Evolutionary conservation across 495 filamentous ascomycete genomes (phyloP).

Genomic region (Neurospora sp.): DNA sequence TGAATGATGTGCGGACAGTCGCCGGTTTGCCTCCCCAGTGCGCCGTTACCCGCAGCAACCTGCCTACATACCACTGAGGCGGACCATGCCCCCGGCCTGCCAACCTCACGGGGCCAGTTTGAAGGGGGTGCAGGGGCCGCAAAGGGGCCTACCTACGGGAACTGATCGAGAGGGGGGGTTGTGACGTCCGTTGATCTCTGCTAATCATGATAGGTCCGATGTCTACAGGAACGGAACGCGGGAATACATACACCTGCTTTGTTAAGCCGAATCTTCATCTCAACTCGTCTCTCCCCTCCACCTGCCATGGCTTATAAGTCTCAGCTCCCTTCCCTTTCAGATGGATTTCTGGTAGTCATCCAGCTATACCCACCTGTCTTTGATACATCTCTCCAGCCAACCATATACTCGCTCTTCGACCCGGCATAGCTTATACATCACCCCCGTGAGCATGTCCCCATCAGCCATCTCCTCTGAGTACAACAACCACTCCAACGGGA

Average conservation of each 20-base stretch:
- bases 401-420: background rate
- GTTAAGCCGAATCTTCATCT: slow-evolving; percentile 14
- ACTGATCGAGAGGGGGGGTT: background rate
- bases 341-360: background rate
- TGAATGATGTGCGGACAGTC: background rate
- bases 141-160: background rate
- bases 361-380: background rate
- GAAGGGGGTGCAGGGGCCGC: background rate
- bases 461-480: slow-evolving; percentile 53
- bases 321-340: background rate
- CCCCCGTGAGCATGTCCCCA: slow-evolving; percentile 52
- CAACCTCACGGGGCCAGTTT: background rate
- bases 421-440: background rate
- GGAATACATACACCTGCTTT: slow-evolving; percentile 5
- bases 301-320: slow-evolving; percentile 5
- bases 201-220: background rate
- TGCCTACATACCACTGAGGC: background rate
- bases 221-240: slow-evolving; percentile 1
- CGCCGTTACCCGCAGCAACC: background rate
- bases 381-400: background rate
- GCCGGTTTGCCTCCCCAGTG: background rate
- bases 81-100: background rate
- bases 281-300: background rate
- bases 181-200: slow-evolving; percentile 1
- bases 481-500: slow-evolving; percentile 27